These are phyloP conservation scores for Botryosphaeria dothidea DNA, from an alignment of 2,329 filamentous ascomycete species.

Conservation along the genomic window DNA sequence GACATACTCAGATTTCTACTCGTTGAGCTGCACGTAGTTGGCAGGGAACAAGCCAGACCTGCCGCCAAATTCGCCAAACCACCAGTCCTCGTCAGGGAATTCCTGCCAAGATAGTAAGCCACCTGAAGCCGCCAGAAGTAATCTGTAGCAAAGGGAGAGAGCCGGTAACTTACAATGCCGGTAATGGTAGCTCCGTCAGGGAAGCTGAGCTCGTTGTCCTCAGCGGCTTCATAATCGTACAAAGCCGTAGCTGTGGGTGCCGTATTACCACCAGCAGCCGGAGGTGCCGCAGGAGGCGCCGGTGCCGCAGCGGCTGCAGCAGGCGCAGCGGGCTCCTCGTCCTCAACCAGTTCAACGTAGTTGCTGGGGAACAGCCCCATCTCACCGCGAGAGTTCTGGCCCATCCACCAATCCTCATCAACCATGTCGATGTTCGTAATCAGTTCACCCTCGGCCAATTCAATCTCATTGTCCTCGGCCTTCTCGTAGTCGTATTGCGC, in stretches of 20 bases:
- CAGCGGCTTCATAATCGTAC: slow-evolving; percentile 96
- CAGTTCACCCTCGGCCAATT: slow-evolving; percentile 82
- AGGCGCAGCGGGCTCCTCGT: slow-evolving; percentile 46
- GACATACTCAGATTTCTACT: slow-evolving; percentile 29
- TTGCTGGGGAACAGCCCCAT: slow-evolving; percentile 93
- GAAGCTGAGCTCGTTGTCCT: slow-evolving; percentile 87
- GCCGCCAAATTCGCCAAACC: slow-evolving; percentile 84
- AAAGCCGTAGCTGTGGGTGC: slow-evolving; percentile 75
- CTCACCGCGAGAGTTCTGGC: slow-evolving; percentile 81
- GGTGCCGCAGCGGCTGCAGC: slow-evolving; percentile 36
- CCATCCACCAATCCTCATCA: slow-evolving; percentile 99
- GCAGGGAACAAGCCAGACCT: slow-evolving; percentile 76
- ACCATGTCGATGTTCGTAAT: slow-evolving; percentile 96
- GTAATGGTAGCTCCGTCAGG: slow-evolving; percentile 83
- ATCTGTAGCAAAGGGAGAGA: background rate
- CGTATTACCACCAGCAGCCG: slow-evolving; percentile 37
- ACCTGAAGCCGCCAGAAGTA: background rate
- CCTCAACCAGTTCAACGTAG: slow-evolving; percentile 85
- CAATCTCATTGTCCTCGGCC: slow-evolving; percentile 95
- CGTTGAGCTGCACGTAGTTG: slow-evolving; percentile 52
- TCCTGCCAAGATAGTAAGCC: slow-evolving; percentile 54
- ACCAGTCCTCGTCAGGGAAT: slow-evolving; percentile 99
- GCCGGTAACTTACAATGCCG: slow-evolving; percentile 64
- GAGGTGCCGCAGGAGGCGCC: slow-evolving; percentile 30
- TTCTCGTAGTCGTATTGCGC: slow-evolving; percentile 97